Percentiles rank a stretch among this genome's conserved stretches.
phyloP scores from a whole-genome alignment of 2,329 filamentous ascomycete species.

The Penicillium janthinellum region DNA sequence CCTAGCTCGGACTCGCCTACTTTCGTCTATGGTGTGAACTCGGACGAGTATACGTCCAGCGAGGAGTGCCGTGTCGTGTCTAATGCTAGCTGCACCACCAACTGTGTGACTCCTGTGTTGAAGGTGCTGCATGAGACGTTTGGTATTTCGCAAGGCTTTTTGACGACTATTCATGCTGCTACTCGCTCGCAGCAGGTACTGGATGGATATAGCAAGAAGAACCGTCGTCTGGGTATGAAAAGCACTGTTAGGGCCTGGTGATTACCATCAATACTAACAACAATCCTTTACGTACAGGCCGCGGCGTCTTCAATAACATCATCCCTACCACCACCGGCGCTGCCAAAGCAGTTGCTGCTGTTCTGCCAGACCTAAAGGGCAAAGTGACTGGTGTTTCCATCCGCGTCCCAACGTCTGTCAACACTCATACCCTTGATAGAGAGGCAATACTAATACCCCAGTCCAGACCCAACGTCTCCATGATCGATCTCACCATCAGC shows the following conservation, averaged over 20 bases:
- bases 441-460: background rate
- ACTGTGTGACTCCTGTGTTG: conserved; percentile 36
- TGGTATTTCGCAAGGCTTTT: conserved; percentile 34
- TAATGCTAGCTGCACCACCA: conserved; percentile 38
- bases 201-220: conserved; percentile 40
- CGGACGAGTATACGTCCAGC: conserved; percentile 24
- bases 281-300: conserved; percentile 54
- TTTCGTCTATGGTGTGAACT: conserved; percentile 38
- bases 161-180: conserved; percentile 36
- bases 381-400: conserved; percentile 96
- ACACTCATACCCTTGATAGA: background rate
- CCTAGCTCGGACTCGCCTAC: conserved; percentile 71
- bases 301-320: conserved; percentile 93
- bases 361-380: conserved; percentile 88
- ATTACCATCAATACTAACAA: background rate
- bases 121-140: conserved; percentile 36
- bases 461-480: conserved; percentile 75
- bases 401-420: conserved; percentile 75
- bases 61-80: conserved; percentile 31
- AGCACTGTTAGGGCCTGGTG: background rate
- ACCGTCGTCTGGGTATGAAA: conserved; percentile 31
- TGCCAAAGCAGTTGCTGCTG: conserved; percentile 94
- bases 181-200: conserved; percentile 37
- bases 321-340: conserved; percentile 92
- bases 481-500: conserved; percentile 87